A percentile compares a stretch with the other conserved stretches of the same genome.
These are phyloP conservation scores for Blastobotrys terrestris DNA, from an alignment of 805 yeast species.

Conservation along the genomic window DNA sequence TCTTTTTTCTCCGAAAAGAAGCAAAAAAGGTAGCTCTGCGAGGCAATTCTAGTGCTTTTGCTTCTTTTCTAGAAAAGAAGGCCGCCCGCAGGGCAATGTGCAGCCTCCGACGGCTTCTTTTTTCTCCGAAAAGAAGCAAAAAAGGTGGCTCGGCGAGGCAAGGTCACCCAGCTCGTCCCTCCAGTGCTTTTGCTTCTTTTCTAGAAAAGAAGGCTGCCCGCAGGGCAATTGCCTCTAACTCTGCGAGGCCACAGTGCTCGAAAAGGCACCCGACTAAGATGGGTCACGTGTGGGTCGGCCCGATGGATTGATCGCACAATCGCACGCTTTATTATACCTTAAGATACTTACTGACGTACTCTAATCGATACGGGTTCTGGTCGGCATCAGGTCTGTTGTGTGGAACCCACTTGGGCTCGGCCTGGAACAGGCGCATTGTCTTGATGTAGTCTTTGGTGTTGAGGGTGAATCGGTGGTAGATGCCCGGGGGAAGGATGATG, in stretches of 20 bases:
- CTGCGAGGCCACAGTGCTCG: no score
- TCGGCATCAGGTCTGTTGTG: slow-evolving; percentile 58
- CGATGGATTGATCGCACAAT: no score
- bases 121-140: background rate
- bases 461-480: slow-evolving; percentile 88
- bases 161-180: no score
- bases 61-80: no score
- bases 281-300: no score
- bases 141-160: background rate
- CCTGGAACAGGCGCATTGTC: slow-evolving; percentile 81
- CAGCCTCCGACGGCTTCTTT: background rate
- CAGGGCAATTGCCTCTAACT: no score
- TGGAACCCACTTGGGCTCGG: slow-evolving; percentile 96
- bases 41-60: no score
- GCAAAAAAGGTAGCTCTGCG: no score
- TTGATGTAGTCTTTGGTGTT: slow-evolving; percentile 55
- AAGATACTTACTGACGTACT: slow-evolving; percentile 35
- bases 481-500: slow-evolving; percentile 74
- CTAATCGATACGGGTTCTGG: slow-evolving; percentile 38
- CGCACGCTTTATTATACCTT: background rate
- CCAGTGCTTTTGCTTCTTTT: no score
- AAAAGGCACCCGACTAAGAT: no score
- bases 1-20: no score
- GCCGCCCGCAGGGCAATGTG: background rate
- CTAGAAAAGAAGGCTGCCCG: no score